These are phyloP conservation scores for Amylocarpus encephaloides DNA, from an alignment of 2,329 filamentous ascomycete genomes.

Conservation along the genomic window DNA sequence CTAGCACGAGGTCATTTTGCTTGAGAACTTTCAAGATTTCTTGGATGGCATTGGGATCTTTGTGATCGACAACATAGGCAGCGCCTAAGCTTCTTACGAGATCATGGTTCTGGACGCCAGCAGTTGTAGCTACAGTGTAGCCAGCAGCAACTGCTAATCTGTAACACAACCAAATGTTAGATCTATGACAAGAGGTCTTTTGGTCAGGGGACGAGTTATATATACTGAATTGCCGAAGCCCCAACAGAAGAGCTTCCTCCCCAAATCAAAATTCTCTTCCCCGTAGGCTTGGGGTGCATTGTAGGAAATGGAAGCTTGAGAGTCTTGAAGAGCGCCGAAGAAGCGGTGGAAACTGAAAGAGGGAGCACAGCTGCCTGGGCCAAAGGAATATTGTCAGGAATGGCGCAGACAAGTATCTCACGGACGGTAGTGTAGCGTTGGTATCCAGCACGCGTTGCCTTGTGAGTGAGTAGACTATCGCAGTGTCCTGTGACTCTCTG, in stretches of 20 bases:
- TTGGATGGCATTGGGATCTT: slow-evolving; percentile 14
- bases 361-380: slow-evolving; percentile 28
- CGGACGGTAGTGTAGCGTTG: slow-evolving; percentile 29
- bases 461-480: slow-evolving; percentile 18
- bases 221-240: slow-evolving; percentile 16
- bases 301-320: slow-evolving; percentile 15
- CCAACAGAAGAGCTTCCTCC: slow-evolving; percentile 21
- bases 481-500: slow-evolving; percentile 30
- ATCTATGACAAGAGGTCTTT: too few species aligned
- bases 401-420: slow-evolving; percentile 21
- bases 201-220: too few species aligned
- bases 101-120: slow-evolving; percentile 36
- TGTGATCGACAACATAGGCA: slow-evolving; percentile 40
- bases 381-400: slow-evolving; percentile 31
- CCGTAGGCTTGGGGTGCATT: slow-evolving; percentile 8
- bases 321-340: slow-evolving; percentile 27
- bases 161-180: too few species aligned
- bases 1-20: slow-evolving; percentile 19
- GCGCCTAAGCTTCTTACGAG: slow-evolving; percentile 39
- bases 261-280: slow-evolving; percentile 23
- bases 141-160: slow-evolving; percentile 30
- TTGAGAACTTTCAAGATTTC: slow-evolving; percentile 14
- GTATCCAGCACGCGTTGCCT: slow-evolving; percentile 26
- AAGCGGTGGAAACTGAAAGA: slow-evolving; percentile 29
- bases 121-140: slow-evolving; percentile 38